phyloP scores from a whole-genome alignment of 2,329 filamentous ascomycete species.

The Lachnellula cervina region DNA sequence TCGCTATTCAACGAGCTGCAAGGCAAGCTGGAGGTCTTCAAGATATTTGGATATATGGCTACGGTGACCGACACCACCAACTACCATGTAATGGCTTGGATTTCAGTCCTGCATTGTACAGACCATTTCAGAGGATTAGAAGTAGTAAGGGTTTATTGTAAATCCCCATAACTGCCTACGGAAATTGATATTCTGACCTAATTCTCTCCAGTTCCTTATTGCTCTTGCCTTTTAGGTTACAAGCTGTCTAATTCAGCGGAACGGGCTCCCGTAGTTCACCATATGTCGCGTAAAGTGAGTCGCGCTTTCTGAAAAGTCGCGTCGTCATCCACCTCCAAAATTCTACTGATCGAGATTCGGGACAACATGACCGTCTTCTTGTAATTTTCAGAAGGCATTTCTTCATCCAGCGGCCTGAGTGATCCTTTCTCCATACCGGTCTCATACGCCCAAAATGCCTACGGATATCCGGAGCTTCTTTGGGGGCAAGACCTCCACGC shows the following conservation, averaged over 20 bases:
- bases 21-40: background rate
- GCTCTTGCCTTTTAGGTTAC: background rate
- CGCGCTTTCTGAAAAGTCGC: constrained; percentile 19
- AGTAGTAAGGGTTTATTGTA: background rate
- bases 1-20: background rate
- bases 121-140: background rate
- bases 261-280: background rate
- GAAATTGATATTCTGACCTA: no score
- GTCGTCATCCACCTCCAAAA: constrained; percentile 13
- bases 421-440: background rate
- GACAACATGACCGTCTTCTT: background rate
- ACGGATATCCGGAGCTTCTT: constrained; percentile 91
- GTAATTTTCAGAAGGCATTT: background rate
- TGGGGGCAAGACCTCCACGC: constrained; percentile 63
- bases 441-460: constrained; percentile 54
- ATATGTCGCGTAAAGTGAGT: constrained; percentile 7
- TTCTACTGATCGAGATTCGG: background rate
- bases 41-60: background rate
- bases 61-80: background rate
- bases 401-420: background rate
- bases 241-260: background rate
- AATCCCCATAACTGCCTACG: background rate
- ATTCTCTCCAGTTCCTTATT: background rate
- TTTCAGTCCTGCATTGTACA: background rate
- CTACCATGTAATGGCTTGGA: background rate